Conservation (phyloP, 1,284 basidiomycete species). For the Malassezia sympodialis region DNA sequence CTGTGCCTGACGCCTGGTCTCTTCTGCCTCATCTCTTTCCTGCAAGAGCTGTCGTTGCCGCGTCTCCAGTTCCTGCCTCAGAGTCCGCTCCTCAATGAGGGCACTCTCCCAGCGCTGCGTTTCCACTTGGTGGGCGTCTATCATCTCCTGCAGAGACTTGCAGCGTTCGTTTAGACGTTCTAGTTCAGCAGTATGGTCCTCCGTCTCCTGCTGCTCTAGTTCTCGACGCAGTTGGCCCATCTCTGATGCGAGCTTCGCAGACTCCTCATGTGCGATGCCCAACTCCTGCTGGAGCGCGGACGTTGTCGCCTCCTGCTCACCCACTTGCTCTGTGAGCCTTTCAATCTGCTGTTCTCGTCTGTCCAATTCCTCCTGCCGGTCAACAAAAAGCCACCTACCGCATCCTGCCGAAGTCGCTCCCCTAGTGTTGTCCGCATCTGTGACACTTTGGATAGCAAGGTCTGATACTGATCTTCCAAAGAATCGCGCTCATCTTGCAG, state of each 20-base stretch:
- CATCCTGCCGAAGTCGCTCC: conserved; percentile 89
- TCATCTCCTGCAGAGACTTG: conserved; percentile 26
- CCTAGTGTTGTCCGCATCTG: conserved; percentile 86
- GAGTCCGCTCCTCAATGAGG: conserved; percentile 23
- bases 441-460: conserved; percentile 74
- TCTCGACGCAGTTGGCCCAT: conserved; percentile 23
- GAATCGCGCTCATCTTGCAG: conserved; percentile 66
- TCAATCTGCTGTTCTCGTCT: conserved; percentile 42
- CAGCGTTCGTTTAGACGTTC: conserved; percentile 18
- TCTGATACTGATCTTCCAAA: conserved; percentile 72
- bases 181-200: conserved; percentile 22
- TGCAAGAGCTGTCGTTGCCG: conserved; percentile 55
- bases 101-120: conserved; percentile 21
- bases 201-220: conserved; percentile 23
- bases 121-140: conserved; percentile 30
- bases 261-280: conserved; percentile 22
- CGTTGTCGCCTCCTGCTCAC: not conserved
- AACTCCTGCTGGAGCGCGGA: conserved; percentile 25
- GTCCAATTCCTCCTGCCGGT: conserved; percentile 37
- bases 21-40: conserved; percentile 46
- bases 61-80: conserved; percentile 53
- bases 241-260: conserved; percentile 22
- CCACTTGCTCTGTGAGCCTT: conserved; percentile 19
- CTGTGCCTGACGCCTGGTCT: conserved; percentile 50
- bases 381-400: conserved; percentile 58